Evolutionary conservation across 1,139 yeast species (phyloP).

Genomic region (Pneumocystis murina): DNA sequence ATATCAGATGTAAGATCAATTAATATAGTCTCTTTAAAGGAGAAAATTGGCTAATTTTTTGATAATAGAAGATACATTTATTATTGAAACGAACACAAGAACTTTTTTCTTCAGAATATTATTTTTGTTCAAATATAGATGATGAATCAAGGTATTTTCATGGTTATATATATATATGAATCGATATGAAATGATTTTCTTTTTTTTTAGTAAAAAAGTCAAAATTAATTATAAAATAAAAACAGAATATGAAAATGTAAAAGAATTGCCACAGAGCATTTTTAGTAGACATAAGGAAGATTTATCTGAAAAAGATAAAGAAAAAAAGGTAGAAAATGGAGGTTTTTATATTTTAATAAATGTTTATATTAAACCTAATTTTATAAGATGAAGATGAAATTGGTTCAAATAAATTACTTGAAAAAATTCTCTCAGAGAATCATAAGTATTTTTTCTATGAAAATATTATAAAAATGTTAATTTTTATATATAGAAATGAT

Average conservation of each 20-base stretch:
- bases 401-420: slow-evolving; percentile 9
- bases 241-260: slow-evolving; percentile 15
- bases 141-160: background rate
- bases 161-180: background rate
- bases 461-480: background rate
- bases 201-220: background rate
- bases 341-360: slow-evolving; percentile 7
- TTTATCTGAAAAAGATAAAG: background rate
- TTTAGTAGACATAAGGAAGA: slow-evolving; percentile 11
- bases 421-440: slow-evolving; percentile 15
- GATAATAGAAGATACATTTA: background rate
- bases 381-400: slow-evolving; percentile 8
- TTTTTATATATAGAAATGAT: background rate
- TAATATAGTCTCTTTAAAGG: background rate
- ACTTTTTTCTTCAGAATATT: background rate
- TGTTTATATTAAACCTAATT: background rate
- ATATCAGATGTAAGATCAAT: background rate
- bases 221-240: slow-evolving; percentile 12
- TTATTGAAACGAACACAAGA: background rate
- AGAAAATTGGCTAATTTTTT: background rate
- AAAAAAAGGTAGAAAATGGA: slow-evolving; percentile 11
- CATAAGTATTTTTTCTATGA: background rate
- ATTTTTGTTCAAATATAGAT: background rate
- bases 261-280: slow-evolving; percentile 17
- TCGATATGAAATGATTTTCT: background rate